Evolutionary conservation across 83 land plant genomes (phyloP), one percentile per base, ranked within the genome.

Genomic region (Picea mariana): DNA sequence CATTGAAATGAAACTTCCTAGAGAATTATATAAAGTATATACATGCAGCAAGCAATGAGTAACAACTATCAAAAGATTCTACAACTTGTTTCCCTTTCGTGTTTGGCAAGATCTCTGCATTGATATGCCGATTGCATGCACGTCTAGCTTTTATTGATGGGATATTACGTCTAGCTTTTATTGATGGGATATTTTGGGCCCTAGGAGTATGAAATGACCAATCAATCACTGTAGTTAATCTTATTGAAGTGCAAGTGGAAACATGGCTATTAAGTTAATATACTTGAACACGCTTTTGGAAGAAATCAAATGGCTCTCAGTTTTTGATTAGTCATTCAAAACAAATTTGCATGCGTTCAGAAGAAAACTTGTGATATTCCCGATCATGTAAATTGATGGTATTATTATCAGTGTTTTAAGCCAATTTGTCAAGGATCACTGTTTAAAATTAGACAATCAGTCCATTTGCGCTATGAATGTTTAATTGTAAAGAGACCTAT

Each of bases 41-140:
- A 4, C 75, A 71, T 40, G 12, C 40, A 71, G 75, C 75, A 71
- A 40, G 75, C 42, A 34, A 68, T 68, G n/a, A 68, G 38, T 15
- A 40, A 34, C 27, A 31, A 71, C 38, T 40, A 44, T 8, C 49
- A 18, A 17, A 3, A 40, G 75, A n/a, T 71, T 71, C n/a, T 40
- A 58, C 16, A 13, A 3, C 16, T 58, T 16, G 16, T 58, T 58
- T 13, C 17, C 16, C 60, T 13, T 13, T 58, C 13, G 17, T 58
- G 60, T 13, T 58, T 58, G 60, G 16, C 60, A 58, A 58, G 16
- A 13, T 58, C 4, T 58, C 16, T 58, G 60, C 16, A 58, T 58
- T 13, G 60, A 58, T 58, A 58, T 13, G 60, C 60, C 16, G 15
- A 16, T 16, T 3, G 40, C n/a, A 15, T 71, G 7, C 42, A 71